phyloP scores from a whole-genome alignment of 2,329 filamentous ascomycete genomes.

The Colletotrichum australisinense region DNA sequence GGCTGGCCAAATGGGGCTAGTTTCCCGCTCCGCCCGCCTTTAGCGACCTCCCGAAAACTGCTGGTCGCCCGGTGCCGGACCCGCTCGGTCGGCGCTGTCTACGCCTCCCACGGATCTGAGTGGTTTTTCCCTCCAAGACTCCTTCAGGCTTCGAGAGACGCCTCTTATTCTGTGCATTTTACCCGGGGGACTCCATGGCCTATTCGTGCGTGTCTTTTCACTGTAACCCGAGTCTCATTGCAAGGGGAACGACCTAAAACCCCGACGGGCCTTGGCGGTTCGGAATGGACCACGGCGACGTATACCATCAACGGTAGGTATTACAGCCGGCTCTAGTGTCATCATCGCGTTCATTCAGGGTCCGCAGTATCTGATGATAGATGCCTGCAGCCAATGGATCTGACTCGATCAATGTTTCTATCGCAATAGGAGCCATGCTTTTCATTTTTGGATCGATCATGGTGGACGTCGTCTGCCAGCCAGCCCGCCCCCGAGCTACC shows the following conservation, averaged over 20 bases:
- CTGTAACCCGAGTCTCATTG: not conserved
- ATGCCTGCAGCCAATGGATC: not conserved
- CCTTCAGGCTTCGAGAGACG: not conserved
- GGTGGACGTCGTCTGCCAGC: not conserved
- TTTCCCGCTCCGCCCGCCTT: conserved; percentile 18
- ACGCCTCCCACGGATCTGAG: conserved; percentile 12
- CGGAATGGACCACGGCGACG: not conserved
- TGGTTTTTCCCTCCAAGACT: not conserved
- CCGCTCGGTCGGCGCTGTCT: conserved; percentile 22
- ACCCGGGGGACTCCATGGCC: not conserved
- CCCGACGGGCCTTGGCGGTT: conserved; percentile 7
- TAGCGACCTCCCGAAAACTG: conserved; percentile 30
- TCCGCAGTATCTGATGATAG: not conserved
- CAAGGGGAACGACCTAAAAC: conserved; percentile 7
- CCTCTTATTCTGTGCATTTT: not conserved
- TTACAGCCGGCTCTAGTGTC: not conserved
- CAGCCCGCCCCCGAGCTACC: not conserved
- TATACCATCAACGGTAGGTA: not conserved
- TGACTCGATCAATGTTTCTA: not conserved
- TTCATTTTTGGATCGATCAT: not conserved
- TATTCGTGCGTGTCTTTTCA: not conserved
- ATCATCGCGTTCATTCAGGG: not conserved
- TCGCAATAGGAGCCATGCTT: not conserved
- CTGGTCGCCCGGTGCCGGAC: conserved; percentile 30
- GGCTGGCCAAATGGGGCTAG: conserved; percentile 27